Conservation (phyloP, 129 eudicot genomes). For the Lactuca saligna region DNA sequence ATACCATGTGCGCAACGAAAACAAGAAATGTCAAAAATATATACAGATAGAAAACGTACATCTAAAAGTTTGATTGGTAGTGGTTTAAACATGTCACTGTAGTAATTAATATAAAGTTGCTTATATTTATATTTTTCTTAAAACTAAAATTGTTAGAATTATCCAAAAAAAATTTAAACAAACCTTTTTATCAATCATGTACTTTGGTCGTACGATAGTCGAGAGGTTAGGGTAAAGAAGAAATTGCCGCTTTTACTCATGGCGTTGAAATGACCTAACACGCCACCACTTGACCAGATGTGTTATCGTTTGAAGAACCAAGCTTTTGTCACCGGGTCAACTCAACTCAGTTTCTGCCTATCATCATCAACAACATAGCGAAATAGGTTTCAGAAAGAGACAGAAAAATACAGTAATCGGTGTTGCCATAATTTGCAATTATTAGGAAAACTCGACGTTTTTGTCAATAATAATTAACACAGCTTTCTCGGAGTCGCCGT, state of each 20-base stretch:
- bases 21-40: too few relatives aligned
- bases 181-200: neutral
- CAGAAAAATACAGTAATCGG: neutral
- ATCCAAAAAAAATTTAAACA: too few relatives aligned
- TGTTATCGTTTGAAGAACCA: constrained; percentile 14
- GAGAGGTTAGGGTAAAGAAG: neutral
- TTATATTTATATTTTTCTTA: too few relatives aligned
- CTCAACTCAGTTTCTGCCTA: constrained; percentile 28
- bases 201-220: neutral
- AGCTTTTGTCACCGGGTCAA: constrained; percentile 29
- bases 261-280: constrained; percentile 32
- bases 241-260: neutral
- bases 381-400: constrained; percentile 13
- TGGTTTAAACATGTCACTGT: too few relatives aligned
- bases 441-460: constrained; percentile 25
- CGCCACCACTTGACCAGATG: constrained; percentile 4
- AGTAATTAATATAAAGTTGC: too few relatives aligned
- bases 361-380: neutral
- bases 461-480: constrained; percentile 40
- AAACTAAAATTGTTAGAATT: too few relatives aligned
- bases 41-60: too few relatives aligned
- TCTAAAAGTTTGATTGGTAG: too few relatives aligned
- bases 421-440: constrained; percentile 4
- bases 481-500: constrained; percentile 24
- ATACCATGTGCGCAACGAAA: too few relatives aligned